These are phyloP conservation scores for Ascomycota sp. DNA, from an alignment of 2,329 filamentous ascomycete genomes.

Conservation along the genomic window DNA sequence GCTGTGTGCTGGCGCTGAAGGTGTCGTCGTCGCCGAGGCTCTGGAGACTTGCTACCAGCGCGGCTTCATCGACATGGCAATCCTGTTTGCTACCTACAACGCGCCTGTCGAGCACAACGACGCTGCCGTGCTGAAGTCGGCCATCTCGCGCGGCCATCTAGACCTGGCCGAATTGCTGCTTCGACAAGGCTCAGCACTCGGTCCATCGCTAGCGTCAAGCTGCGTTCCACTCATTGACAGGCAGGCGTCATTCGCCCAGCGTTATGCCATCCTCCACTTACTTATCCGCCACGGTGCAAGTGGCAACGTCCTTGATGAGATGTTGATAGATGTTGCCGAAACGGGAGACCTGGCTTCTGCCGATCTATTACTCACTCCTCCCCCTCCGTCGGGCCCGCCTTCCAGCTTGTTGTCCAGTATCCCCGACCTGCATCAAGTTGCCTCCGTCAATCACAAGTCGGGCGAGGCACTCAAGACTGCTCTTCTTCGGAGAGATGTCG, in stretches of 20 bases:
- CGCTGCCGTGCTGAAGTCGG: conserved; percentile 24
- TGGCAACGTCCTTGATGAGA: conserved; percentile 23
- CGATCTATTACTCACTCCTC: conserved; percentile 25
- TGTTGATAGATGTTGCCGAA: conserved; percentile 25
- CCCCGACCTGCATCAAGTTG: conserved; percentile 22
- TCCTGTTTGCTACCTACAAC: conserved; percentile 28
- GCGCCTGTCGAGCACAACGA: conserved; percentile 32
- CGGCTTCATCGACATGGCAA: conserved; percentile 31
- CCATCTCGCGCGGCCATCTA: conserved; percentile 21
- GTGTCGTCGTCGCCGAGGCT: conserved; percentile 24
- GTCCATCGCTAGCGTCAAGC: conserved; percentile 22
- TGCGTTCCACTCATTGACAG: conserved; percentile 27
- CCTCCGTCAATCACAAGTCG: conserved; percentile 28
- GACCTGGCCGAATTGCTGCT: conserved; percentile 26
- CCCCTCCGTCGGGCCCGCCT: conserved; percentile 16
- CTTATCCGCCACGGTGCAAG: conserved; percentile 28
- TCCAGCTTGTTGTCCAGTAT: conserved; percentile 8
- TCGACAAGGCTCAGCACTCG: conserved; percentile 19
- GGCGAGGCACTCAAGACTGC: conserved; percentile 28
- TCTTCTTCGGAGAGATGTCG: conserved; percentile 20
- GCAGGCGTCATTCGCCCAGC: conserved; percentile 20
- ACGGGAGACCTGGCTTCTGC: conserved; percentile 23
- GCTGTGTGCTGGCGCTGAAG: conserved; percentile 33
- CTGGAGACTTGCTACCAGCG: conserved; percentile 25
- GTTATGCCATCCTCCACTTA: conserved; percentile 20